phyloP scores from a whole-genome alignment of 306 rosid genomes.

The Glycine soja region DNA sequence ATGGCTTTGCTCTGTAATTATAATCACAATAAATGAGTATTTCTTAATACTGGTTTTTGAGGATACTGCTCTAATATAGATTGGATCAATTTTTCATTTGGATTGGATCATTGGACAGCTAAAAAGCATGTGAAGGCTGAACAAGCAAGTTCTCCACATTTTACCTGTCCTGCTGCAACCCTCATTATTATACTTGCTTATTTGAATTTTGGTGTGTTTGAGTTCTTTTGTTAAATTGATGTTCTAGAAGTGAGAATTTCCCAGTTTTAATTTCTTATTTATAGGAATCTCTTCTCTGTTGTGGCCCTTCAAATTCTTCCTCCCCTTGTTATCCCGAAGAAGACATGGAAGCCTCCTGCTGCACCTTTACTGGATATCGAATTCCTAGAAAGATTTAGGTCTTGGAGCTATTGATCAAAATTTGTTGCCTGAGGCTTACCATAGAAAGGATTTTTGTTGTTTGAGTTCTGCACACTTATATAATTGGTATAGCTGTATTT shows the following conservation, averaged over 20 bases:
- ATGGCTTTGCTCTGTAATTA: too few species aligned
- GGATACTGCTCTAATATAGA: too few species aligned
- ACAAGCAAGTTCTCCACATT: neutral
- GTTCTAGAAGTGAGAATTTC: neutral
- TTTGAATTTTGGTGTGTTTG: slow-evolving; percentile 9
- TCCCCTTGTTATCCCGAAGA: neutral
- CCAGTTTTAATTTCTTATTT: neutral
- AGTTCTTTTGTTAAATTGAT: neutral
- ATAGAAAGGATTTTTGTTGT: too few species aligned
- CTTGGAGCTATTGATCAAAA: neutral
- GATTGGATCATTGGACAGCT: slow-evolving; percentile 6
- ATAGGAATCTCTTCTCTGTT: neutral
- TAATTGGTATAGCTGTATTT: slow-evolving; percentile 3
- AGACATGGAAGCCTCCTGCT: neutral
- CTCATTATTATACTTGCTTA: neutral
- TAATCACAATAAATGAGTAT: too few species aligned
- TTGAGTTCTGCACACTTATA: slow-evolving; percentile 12
- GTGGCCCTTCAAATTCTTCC: slow-evolving; percentile 7
- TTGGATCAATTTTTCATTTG: slow-evolving; percentile 19
- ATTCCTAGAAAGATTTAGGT: neutral
- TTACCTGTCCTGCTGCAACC: neutral
- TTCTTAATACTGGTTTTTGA: too few species aligned
- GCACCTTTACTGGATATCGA: neutral
- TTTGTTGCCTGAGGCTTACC: too few species aligned
- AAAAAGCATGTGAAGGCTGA: neutral